phyloP scores from a whole-genome alignment of 306 rosid species.

The Cyamopsis tetragonoloba region DNA sequence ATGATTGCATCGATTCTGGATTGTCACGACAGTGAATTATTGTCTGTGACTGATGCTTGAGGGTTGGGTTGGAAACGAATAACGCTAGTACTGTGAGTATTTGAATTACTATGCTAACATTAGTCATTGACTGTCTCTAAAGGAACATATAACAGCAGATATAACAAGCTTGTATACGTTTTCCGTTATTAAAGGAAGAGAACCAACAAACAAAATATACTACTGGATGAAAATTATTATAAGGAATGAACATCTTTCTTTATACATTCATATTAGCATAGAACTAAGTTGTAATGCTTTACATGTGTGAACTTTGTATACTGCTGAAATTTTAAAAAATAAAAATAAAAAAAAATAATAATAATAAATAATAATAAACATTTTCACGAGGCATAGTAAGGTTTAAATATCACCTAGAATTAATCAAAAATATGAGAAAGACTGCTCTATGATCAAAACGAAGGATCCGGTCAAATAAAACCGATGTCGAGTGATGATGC shows the following conservation, averaged over 20 bases:
- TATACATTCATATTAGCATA: slow-evolving; percentile 1
- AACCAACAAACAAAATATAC: neutral
- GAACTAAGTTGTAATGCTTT: slow-evolving; percentile 22
- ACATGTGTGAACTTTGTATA: slow-evolving; percentile 32
- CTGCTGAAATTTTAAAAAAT: neutral
- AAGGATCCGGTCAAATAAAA: neutral
- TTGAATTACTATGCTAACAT: too few species aligned
- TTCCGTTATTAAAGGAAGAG: too few species aligned
- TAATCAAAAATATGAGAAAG: neutral
- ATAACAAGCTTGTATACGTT: too few species aligned
- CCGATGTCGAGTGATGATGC: neutral
- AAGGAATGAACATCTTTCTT: neutral
- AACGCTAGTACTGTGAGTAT: too few species aligned
- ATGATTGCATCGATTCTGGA: too few species aligned
- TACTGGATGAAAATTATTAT: neutral
- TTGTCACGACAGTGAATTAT: too few species aligned
- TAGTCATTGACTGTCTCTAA: too few species aligned
- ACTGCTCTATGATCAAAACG: slow-evolving; percentile 24
- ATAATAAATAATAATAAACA: neutral
- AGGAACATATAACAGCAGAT: too few species aligned
- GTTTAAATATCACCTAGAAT: neutral
- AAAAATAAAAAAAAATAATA: neutral
- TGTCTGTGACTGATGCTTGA: too few species aligned
- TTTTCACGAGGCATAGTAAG: slow-evolving; percentile 1
- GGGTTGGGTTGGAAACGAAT: too few species aligned